Conservation (phyloP, 78 protist species). For the Monosiga brevicollis region DNA sequence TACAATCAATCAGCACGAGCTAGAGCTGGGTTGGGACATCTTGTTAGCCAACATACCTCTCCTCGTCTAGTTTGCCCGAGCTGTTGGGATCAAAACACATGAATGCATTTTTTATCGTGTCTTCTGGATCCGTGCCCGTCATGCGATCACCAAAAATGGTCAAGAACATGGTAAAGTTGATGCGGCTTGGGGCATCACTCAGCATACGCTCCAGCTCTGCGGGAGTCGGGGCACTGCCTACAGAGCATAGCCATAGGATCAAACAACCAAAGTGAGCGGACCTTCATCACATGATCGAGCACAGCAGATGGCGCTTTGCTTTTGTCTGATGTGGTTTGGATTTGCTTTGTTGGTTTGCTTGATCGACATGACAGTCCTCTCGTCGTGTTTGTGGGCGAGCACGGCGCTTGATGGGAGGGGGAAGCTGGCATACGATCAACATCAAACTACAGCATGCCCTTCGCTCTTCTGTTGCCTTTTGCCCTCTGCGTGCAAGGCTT, state of each 20-base stretch:
- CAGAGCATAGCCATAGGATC: background rate
- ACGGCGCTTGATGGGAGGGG: background rate
- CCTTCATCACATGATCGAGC: background rate
- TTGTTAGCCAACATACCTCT: constrained; percentile 19
- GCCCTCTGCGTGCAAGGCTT: too few species aligned
- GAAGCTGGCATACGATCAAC: background rate
- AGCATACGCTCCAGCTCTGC: constrained; percentile 16
- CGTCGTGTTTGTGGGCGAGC: background rate
- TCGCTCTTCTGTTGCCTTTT: too few species aligned
- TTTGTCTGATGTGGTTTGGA: too few species aligned
- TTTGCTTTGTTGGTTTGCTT: too few species aligned
- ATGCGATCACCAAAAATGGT: constrained; percentile 22
- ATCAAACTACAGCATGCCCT: too few species aligned
- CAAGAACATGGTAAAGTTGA: constrained; percentile 33
- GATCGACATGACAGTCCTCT: too few species aligned
- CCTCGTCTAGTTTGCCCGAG: constrained; percentile 52
- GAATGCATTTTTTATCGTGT: constrained; percentile 67
- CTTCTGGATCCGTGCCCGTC: constrained; percentile 54
- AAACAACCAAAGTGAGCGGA: background rate
- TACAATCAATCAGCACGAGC: background rate
- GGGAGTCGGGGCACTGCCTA: background rate
- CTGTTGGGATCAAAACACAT: constrained; percentile 63
- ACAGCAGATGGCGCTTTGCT: too few species aligned
- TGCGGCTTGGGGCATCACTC: constrained; percentile 13
- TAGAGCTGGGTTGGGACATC: background rate